Evolutionary conservation across 345 rosid genomes (phyloP), one percentile per base, ranked within the genome.

Genomic region (Iberis pinnata): DNA sequence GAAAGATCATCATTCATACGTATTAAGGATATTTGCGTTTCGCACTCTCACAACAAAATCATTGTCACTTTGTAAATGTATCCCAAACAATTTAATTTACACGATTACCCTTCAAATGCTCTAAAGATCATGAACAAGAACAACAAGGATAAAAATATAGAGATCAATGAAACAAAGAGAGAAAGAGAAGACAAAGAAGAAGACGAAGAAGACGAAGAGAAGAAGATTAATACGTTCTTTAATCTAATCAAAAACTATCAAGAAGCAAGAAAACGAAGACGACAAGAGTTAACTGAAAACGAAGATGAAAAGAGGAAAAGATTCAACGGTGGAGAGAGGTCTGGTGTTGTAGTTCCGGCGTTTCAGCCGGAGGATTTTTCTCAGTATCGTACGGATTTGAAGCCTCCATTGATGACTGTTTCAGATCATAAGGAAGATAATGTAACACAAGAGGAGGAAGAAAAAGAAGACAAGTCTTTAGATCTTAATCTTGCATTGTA

Each of bases 401-500:
- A 58, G 43, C 60, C n/a, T n/a, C n/a, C 55, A 44, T 58, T 20
- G 58, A 19, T 58, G 47, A 7, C 12, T 36, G 37, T 50, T 58
- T 43, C 42, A n/a, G 64, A 64, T 38, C 26, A 54, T 5, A 53
- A 62, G 24, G 46, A 63, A 29, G 58, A 37, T 12, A 9, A 8
- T 22, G 10, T 16, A 11, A 52, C n/a, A n/a, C n/a, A 58, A 27
- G 49, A 13, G 41, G 36, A 51, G 29, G 37, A 39, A 41, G 63
- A 49, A 26, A 27, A 24, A 36, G 56, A 58, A 53, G 60, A 66
- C 0, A 53, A 67, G 19, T 52, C n/a, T 67, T 60, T 67, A 12
- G 67, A 67, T 60, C 71, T 67, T 39, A 67, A 37, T 22, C 71
- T 60, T 53, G 35, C 70, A 57, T 43, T 65, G 53, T 65, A 58